Conservation (phyloP, 805 yeast species). For the Grigorovia yakushimaensis region DNA sequence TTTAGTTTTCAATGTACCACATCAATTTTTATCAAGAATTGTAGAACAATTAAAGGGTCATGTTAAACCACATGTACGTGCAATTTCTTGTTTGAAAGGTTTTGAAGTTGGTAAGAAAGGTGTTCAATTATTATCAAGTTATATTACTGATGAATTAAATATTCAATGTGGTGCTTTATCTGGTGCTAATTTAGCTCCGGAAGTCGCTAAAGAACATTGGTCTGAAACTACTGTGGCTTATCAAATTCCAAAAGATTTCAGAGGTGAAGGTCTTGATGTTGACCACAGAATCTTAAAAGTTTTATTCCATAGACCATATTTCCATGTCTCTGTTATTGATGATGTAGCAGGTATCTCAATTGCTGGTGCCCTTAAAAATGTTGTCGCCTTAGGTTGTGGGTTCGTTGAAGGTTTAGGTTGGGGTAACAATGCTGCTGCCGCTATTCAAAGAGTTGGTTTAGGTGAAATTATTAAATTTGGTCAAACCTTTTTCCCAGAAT, state of each 20-base stretch:
- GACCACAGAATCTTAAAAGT: conserved; percentile 63
- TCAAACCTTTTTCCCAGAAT: conserved; percentile 62
- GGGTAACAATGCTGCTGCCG: conserved; percentile 98
- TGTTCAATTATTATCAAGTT: conserved; percentile 69
- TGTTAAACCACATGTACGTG: conserved; percentile 61
- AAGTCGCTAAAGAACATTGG: conserved; percentile 90
- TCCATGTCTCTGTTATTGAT: conserved; percentile 85
- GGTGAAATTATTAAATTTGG: conserved; percentile 84
- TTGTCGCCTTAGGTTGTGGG: conserved; percentile 92
- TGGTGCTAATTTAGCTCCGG: conserved; percentile 96
- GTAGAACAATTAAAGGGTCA: conserved; percentile 69
- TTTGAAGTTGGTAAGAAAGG: conserved; percentile 80
- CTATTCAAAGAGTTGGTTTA: conserved; percentile 91
- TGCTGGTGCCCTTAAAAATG: conserved; percentile 94
- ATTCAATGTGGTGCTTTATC: conserved; percentile 91
- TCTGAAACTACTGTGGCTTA: conserved; percentile 96
- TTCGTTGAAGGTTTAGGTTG: conserved; percentile 94
- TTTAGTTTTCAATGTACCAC: conserved; percentile 89
- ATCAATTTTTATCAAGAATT: conserved; percentile 79
- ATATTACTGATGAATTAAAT: conserved; percentile 69
- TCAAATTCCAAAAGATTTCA: conserved; percentile 52
- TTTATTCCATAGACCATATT: conserved; percentile 92
- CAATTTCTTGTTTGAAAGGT: conserved; percentile 92
- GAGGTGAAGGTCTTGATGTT: conserved; percentile 38
- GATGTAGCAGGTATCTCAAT: conserved; percentile 94